Evolutionary conservation across 306 rosid species (phyloP).

Genomic region (Lathyrus sativus): DNA sequence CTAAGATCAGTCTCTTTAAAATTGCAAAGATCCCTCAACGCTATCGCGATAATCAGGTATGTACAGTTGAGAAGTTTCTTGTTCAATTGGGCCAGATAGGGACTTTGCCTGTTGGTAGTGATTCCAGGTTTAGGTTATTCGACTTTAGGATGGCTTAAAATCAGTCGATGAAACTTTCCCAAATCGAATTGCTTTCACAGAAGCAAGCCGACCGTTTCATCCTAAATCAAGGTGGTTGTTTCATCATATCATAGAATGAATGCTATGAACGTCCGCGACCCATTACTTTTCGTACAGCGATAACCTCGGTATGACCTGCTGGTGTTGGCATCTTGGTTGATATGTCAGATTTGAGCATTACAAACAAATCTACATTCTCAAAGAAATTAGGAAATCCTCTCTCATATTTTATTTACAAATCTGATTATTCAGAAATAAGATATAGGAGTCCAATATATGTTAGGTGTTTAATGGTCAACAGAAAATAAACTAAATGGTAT

Average conservation of each 20-base stretch:
- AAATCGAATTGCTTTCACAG: background rate
- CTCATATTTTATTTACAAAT: background rate
- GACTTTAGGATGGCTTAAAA: constrained; percentile 3
- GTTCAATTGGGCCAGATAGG: background rate
- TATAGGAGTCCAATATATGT: background rate
- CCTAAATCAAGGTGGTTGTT: background rate
- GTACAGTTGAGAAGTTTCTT: constrained; percentile 2
- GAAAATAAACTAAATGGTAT: background rate
- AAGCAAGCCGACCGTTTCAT: background rate
- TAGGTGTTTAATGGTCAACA: too few species aligned
- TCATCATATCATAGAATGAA: constrained; percentile 7
- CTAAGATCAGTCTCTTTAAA: background rate
- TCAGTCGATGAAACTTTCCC: constrained; percentile 6
- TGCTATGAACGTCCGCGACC: background rate
- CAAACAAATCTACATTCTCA: background rate
- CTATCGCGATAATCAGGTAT: constrained; percentile 5
- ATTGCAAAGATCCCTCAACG: constrained; percentile 1
- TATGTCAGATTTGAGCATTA: background rate
- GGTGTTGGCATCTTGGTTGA: background rate
- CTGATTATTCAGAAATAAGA: background rate
- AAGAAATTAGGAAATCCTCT: background rate
- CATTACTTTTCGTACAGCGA: background rate
- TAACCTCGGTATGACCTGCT: background rate
- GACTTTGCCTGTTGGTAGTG: background rate
- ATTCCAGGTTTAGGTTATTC: constrained; percentile 14